phyloP scores from a whole-genome alignment of 345 rosid genomes.

The Eucalyptus viminalis region DNA sequence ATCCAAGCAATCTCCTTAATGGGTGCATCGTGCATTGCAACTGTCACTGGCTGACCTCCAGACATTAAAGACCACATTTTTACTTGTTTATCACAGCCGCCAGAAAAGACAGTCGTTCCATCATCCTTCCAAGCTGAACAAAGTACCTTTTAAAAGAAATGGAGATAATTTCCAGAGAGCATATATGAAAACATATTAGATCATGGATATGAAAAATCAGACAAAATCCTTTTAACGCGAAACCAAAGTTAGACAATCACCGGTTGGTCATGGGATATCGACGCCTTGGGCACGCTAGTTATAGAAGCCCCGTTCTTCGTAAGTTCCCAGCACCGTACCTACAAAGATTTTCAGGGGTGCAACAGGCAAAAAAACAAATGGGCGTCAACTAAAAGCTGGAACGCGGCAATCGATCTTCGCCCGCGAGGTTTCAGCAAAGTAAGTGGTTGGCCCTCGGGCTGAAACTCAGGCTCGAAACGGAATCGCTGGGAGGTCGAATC shows the following conservation, averaged over 20 bases:
- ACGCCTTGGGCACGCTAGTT: constrained; percentile 64
- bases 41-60: constrained; percentile 76
- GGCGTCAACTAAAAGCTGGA: neutral
- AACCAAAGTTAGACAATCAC: constrained; percentile 12
- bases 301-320: constrained; percentile 34
- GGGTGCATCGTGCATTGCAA: constrained; percentile 92
- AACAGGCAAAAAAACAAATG: neutral
- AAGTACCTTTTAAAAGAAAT: too few relatives aligned
- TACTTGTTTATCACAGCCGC: constrained; percentile 96
- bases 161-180: neutral
- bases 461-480: constrained; percentile 79
- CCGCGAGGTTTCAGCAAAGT: neutral
- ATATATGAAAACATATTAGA: neutral
- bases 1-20: constrained; percentile 82
- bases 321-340: constrained; percentile 98
- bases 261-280: constrained; percentile 88
- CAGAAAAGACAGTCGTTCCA: neutral
- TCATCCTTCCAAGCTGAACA: too few relatives aligned
- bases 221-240: neutral
- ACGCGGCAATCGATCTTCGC: neutral
- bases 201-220: neutral
- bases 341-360: neutral
- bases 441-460: constrained; percentile 86
- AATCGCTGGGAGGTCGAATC: constrained; percentile 69
- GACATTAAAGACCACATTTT: constrained; percentile 95